Evolutionary conservation across 805 yeast species (phyloP).

Genomic region (Monosporozyma servazzii): DNA sequence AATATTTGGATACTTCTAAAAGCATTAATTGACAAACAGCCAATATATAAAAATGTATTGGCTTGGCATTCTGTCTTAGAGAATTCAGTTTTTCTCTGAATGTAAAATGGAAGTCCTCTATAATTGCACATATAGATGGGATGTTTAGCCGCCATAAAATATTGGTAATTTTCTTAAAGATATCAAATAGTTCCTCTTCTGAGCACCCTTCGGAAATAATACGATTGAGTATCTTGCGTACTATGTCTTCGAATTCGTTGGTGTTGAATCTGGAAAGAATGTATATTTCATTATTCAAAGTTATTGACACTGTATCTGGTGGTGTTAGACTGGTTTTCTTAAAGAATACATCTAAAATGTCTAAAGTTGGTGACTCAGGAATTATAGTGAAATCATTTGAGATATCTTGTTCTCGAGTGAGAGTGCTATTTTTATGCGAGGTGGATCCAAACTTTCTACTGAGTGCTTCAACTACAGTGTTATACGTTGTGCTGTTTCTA

Average conservation of each 20-base stretch:
- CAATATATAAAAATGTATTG: constrained; percentile 27
- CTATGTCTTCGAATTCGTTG: constrained; percentile 1
- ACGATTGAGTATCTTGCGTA: constrained; percentile 14
- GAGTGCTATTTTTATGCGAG: neutral
- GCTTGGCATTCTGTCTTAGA: constrained; percentile 19
- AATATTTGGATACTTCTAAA: constrained; percentile 18
- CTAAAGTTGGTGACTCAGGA: neutral
- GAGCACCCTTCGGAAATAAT: constrained; percentile 21
- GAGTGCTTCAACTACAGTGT: constrained; percentile 22
- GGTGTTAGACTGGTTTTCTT: constrained; percentile 7
- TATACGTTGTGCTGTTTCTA: constrained; percentile 14
- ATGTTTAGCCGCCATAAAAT: constrained; percentile 17
- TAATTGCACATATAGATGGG: constrained; percentile 11
- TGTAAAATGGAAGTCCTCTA: constrained; percentile 19
- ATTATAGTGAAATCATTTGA: neutral
- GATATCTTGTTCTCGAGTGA: neutral
- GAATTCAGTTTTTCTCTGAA: constrained; percentile 21
- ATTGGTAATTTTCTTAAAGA: constrained; percentile 10
- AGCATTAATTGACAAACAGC: constrained; percentile 24
- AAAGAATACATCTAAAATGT: constrained; percentile 11
- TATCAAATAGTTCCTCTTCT: constrained; percentile 18
- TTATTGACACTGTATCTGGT: constrained; percentile 14
- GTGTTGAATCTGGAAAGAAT: constrained; percentile 15
- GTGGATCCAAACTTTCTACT: constrained; percentile 14
- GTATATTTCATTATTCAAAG: constrained; percentile 9